These are phyloP conservation scores for Cladosporium colombiae DNA, from an alignment of 2,329 filamentous ascomycete species.

Conservation along the genomic window DNA sequence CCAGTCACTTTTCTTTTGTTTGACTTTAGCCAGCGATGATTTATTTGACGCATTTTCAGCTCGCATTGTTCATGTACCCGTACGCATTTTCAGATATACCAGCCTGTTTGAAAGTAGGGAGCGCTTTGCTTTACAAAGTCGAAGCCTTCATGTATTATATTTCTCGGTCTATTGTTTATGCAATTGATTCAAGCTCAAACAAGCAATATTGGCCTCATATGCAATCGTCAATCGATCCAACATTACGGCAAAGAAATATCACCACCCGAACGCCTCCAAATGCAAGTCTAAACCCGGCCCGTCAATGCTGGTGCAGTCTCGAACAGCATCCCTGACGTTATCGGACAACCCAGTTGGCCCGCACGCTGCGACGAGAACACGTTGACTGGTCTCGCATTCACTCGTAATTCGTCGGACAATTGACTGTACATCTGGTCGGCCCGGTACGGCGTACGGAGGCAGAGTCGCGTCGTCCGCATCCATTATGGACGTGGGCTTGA, in stretches of 20 bases:
- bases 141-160: neutral
- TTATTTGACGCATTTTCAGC: neutral
- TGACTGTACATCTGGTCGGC: slow-evolving; percentile 22
- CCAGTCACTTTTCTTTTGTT: slow-evolving; percentile 5
- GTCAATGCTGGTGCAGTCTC: slow-evolving; percentile 10
- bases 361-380: slow-evolving; percentile 31
- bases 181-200: neutral
- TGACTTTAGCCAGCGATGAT: slow-evolving; percentile 12
- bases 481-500: neutral
- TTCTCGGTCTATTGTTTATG: neutral
- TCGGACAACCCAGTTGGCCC: slow-evolving; percentile 30
- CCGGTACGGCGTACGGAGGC: slow-evolving; percentile 6
- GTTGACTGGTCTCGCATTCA: slow-evolving; percentile 8
- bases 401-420: slow-evolving; percentile 19
- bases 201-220: neutral
- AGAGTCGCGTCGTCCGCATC: neutral
- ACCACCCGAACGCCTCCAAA: slow-evolving; percentile 27
- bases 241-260: neutral
- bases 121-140: neutral
- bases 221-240: too few species aligned
- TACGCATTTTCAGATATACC: neutral
- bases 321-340: slow-evolving; percentile 21
- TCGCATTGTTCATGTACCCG: neutral
- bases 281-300: slow-evolving; percentile 26
- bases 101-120: neutral